Base-by-base conservation (phyloP, 2,329 filamentous ascomycete genomes). In the Phyllosticta ampelicida region DNA sequence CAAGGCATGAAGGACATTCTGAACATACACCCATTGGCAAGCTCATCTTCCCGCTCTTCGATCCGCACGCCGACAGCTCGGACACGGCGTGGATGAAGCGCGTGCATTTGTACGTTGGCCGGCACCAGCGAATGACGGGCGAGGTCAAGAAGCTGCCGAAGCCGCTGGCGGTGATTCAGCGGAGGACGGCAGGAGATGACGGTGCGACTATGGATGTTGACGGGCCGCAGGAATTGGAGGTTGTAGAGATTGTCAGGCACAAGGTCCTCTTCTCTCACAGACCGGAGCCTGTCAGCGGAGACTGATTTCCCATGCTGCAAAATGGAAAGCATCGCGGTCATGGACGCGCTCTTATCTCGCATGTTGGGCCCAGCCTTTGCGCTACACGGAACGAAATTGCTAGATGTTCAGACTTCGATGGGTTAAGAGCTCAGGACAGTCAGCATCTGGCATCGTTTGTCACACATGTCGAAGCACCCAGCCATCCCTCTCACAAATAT, bases 91-190 rank as follows among this genome's bases (percentile, higher is more conserved):
- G 91, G 91, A 95, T 92, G 88, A 95, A 90, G 73, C 80, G 83
- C 36, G 90, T 92, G 26, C 89, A 95, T 68, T 75, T 97, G 53
- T 96, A 92, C 68, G 82, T 97, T 4, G 94, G 92, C 5, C 83
- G 86, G 67, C 87, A 96, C 70, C 94, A 97, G 74, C 81, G 91
- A 61, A 80, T 97, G 68, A 88, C 85, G 0, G 94, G 94, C 3
- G 90, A 97, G 71, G 85, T 95, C 53, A 95, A 90, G 78, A 95
- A 90, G 73, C 74, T 97, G 54, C 80, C 81, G 5, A 87, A 83
- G 67, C 85, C 91, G 2, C 69, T 96, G 63, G 94, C 86, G 3
- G 77, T 97, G n/a, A 78, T 97, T 21, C 80, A 84, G 62, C 83
- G 81, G 65, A 69, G 54, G 60, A 58, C 53, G 26, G 61, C 20